phyloP scores from a whole-genome alignment of 2,329 filamentous ascomycete species.

The Trichoderma semiorbis region DNA sequence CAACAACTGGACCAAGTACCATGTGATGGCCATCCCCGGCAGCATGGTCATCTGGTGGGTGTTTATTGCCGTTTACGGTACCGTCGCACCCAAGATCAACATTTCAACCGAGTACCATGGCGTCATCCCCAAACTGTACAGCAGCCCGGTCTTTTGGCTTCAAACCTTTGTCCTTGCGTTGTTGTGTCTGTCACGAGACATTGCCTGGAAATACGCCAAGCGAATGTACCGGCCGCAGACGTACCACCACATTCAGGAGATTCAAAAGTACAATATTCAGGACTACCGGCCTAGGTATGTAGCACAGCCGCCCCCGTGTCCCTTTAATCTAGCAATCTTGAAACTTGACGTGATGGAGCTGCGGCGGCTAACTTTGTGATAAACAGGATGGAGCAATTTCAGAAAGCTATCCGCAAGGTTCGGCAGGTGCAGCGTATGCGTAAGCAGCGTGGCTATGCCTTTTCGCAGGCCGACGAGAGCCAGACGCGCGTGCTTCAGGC shows the following conservation, averaged over 20 bases:
- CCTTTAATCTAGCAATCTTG: neutral
- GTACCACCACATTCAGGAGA: conserved; percentile 98
- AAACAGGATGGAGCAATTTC: conserved; percentile 94
- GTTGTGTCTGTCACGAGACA: conserved; percentile 81
- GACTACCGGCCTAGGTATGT: conserved; percentile 90
- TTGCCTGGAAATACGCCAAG: conserved; percentile 96
- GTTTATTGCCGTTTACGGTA: conserved; percentile 85
- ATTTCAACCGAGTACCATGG: conserved; percentile 84
- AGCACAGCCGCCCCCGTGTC: neutral
- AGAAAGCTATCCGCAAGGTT: conserved; percentile 98
- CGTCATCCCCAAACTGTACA: conserved; percentile 75
- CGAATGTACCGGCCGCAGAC: conserved; percentile 95
- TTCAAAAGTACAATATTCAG: conserved; percentile 99
- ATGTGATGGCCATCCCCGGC: conserved; percentile 90
- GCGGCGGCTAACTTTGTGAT: conserved; percentile 17
- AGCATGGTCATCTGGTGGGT: conserved; percentile 88
- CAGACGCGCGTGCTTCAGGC: conserved; percentile 94
- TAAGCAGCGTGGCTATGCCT: conserved; percentile 97
- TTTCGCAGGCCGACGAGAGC: conserved; percentile 94
- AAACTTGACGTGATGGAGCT: neutral
- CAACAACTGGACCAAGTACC: conserved; percentile 98
- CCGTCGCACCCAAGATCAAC: conserved; percentile 74
- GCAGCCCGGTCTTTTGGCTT: conserved; percentile 83
- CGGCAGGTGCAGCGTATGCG: conserved; percentile 98
- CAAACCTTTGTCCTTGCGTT: conserved; percentile 78